phyloP scores from a whole-genome alignment of 2,329 filamentous ascomycete species.

The Paraphaeosphaeria sporulosa region DNA sequence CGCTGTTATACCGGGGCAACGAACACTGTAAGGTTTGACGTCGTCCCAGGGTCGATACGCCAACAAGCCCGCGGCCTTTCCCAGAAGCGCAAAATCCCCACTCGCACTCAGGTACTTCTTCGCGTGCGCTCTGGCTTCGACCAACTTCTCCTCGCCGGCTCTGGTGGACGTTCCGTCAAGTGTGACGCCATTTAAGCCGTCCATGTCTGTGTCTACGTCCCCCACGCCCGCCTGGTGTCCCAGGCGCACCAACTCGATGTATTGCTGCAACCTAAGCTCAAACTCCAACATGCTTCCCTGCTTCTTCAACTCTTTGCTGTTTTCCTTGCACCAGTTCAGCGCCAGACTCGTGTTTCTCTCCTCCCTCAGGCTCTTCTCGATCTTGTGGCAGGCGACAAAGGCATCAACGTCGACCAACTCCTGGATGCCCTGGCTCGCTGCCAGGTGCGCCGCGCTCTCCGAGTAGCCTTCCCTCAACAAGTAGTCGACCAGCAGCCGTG shows the following conservation, averaged over 20 bases:
- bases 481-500: slow-evolving; percentile 91
- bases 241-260: slow-evolving; percentile 84
- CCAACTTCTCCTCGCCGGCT: slow-evolving; percentile 61
- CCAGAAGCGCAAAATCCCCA: slow-evolving; percentile 70
- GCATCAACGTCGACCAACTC: slow-evolving; percentile 88
- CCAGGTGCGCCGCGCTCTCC: slow-evolving; percentile 77
- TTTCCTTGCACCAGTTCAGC: slow-evolving; percentile 89
- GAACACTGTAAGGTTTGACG: slow-evolving; percentile 67
- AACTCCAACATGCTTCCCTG: slow-evolving; percentile 90
- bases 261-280: slow-evolving; percentile 91
- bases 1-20: slow-evolving; percentile 16
- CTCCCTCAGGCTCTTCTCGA: slow-evolving; percentile 74
- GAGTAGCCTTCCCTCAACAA: slow-evolving; percentile 84
- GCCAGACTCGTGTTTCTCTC: slow-evolving; percentile 77
- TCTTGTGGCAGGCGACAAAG: slow-evolving; percentile 81
- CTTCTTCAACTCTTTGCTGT: slow-evolving; percentile 90
- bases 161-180: slow-evolving; percentile 30
- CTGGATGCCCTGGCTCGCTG: slow-evolving; percentile 76
- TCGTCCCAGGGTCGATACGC: slow-evolving; percentile 72
- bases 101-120: slow-evolving; percentile 80
- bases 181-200: slow-evolving; percentile 72
- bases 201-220: slow-evolving; percentile 31
- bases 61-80: slow-evolving; percentile 80
- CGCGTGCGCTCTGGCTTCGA: slow-evolving; percentile 82
- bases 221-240: slow-evolving; percentile 46